A percentile compares a stretch with the other conserved stretches of the same genome.
Conservation (phyloP, 805 yeast species). For the Candida broadrunensis region DNA sequence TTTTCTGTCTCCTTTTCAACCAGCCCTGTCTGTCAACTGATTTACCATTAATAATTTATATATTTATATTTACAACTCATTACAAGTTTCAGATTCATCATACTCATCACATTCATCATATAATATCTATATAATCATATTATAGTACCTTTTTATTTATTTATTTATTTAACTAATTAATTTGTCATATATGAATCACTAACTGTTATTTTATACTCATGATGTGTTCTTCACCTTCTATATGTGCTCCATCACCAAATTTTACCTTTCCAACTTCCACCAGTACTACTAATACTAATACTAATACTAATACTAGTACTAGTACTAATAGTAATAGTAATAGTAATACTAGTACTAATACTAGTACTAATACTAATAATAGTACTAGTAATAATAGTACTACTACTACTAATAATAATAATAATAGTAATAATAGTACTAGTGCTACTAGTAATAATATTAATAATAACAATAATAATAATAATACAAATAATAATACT, state of each 20-base stretch:
- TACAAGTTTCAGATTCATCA: too few relatives aligned
- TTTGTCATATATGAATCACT: too few relatives aligned
- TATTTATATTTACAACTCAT: too few relatives aligned
- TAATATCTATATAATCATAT: too few relatives aligned
- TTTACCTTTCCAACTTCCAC: slow-evolving; percentile 15
- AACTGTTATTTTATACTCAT: too few relatives aligned
- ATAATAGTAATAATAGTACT: not conserved
- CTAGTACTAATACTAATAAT: not conserved
- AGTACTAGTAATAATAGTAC: not conserved
- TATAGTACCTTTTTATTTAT: too few relatives aligned
- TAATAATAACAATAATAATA: too few relatives aligned
- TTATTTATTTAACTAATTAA: too few relatives aligned
- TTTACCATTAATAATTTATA: too few relatives aligned
- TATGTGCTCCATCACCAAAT: slow-evolving; percentile 21
- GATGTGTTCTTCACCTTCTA: slow-evolving; percentile 17
- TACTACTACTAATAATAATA: not conserved
- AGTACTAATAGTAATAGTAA: slow-evolving; percentile 8
- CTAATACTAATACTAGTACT: slow-evolving; percentile 13
- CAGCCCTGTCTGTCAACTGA: too few relatives aligned
- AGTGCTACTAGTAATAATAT: not conserved
- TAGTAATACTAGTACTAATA: not conserved
- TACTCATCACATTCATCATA: too few relatives aligned
- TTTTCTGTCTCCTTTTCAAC: too few relatives aligned
- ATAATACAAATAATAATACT: not conserved
- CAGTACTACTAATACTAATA: slow-evolving; percentile 3